Evolutionary conservation across 257 asterid species (phyloP).

Genomic region (Solanum neorickii): DNA sequence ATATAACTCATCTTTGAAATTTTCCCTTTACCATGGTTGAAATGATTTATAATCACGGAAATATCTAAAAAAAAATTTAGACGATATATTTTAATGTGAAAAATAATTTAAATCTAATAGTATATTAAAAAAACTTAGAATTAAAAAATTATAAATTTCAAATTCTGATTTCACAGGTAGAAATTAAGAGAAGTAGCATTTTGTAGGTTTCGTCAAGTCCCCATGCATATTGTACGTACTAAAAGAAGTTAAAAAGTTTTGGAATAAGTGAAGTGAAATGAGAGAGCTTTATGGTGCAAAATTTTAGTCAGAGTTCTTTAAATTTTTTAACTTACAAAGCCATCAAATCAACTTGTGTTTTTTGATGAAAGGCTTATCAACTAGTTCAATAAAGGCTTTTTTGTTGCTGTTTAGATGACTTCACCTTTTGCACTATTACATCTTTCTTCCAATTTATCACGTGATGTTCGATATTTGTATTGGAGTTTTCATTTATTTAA

Average conservation of each 20-base stretch:
- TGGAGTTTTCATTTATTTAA: fast-evolving
- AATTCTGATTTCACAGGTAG: fast-evolving
- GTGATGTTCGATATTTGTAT: fast-evolving
- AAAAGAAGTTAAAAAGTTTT: not conserved
- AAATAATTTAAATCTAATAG: not conserved
- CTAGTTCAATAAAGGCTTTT: not conserved
- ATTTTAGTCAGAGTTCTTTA: not conserved
- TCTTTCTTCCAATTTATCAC: not conserved
- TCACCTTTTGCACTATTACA: not conserved
- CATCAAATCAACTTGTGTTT: not conserved
- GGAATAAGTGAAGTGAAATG: not conserved
- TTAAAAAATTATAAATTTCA: not conserved
- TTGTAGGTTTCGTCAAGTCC: not conserved
- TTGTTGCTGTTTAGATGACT: not conserved
- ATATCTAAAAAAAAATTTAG: not conserved
- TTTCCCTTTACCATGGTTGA: not conserved
- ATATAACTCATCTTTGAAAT: not conserved
- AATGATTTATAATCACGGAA: not conserved
- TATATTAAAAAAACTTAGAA: not conserved
- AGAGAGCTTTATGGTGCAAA: not conserved
- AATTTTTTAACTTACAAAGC: not conserved
- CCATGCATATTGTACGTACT: not conserved
- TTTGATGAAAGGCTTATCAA: not conserved
- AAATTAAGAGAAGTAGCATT: not conserved
- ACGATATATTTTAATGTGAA: not conserved